Percentiles rank a stretch among this genome's conserved stretches.
These are phyloP conservation scores for Cyamopsis tetragonoloba DNA, from an alignment of 306 rosid genomes.

Conservation along the genomic window DNA sequence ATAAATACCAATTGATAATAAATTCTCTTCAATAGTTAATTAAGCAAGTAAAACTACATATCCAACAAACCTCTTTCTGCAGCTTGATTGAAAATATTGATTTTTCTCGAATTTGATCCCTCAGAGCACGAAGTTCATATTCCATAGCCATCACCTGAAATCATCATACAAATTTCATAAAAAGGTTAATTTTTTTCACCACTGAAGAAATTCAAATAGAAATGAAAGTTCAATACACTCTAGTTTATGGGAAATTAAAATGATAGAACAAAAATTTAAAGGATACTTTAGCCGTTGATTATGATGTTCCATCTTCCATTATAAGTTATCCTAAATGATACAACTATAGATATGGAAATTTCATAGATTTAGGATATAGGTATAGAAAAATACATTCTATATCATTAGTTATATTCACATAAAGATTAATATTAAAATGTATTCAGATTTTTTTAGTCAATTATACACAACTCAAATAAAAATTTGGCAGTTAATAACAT, in stretches of 20 bases:
- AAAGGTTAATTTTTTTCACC: neutral
- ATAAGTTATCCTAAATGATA: neutral
- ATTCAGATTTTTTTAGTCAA: slow-evolving; percentile 3
- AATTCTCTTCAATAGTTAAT: neutral
- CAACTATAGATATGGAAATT: neutral
- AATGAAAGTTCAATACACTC: too few relatives aligned
- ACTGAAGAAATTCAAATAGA: slow-evolving; percentile 11
- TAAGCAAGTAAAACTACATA: slow-evolving; percentile 18
- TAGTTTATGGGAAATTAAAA: neutral
- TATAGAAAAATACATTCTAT: neutral
- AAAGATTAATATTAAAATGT: neutral
- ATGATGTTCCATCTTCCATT: neutral
- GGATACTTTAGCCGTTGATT: neutral
- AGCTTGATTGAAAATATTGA: slow-evolving; percentile 69
- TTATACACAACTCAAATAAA: neutral
- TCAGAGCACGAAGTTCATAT: slow-evolving; percentile 78
- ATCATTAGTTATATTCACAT: neutral
- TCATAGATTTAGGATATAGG: neutral
- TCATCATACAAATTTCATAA: slow-evolving; percentile 17
- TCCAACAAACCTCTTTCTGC: slow-evolving; percentile 77
- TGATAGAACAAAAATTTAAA: neutral
- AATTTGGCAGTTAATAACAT: slow-evolving; percentile 9
- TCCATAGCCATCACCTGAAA: slow-evolving; percentile 92
- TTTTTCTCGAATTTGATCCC: slow-evolving; percentile 88
- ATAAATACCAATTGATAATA: slow-evolving; percentile 1